Evolutionary conservation across 169 alveolate species (phyloP), one percentile per base, ranked within the genome.

Genomic region (Plasmodium inui): DNA sequence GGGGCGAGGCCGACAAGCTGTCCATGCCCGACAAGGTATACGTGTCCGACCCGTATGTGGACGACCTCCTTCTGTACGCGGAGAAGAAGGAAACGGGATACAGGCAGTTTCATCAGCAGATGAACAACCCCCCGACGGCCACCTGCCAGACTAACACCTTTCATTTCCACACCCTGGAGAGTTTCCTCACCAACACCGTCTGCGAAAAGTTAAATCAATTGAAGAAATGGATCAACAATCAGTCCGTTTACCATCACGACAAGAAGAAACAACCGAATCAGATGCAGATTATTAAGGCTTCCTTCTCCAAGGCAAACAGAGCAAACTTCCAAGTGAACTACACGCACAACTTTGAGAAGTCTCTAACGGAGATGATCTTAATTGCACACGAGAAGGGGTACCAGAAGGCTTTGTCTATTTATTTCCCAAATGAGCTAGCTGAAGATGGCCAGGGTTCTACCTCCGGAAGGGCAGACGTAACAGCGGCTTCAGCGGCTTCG

Each of bases 31-130:
- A 83, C 6, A 84, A 84, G 44, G 28, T 14, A 4, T 84, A 84
- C 17, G 39, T 84, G 34, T 84, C 73, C 44, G 93, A 84, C 28
- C 93, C 93, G 3, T 73, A 26, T 28, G 93, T 84, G 10, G 93
- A 84, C 6, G 93, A 84, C 57, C 28, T 84, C n/a, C 84, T 84
- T 19, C 76, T 84, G 22, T 84, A 34, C 57, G 93, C 93, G 19
- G 85, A 84, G 12, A 84, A 84, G 79, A 84, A 46, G 57, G 34
- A 22, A 1, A 72, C 26, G 22, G 41, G 55, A 14, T 84, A 72
- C 57, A 19, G 84, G 19, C 28, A 22, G 6, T 34, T 39, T 32
- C 83, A 70, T 32, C 83, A 70, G 17, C 39, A 73, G 26, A 46
- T 22, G 39, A 7, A 22, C 19, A 84, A 84, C 32, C 19, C 53